These are phyloP conservation scores for Zygoascus biomembranicola DNA, from an alignment of 805 yeast genomes.

Conservation along the genomic window DNA sequence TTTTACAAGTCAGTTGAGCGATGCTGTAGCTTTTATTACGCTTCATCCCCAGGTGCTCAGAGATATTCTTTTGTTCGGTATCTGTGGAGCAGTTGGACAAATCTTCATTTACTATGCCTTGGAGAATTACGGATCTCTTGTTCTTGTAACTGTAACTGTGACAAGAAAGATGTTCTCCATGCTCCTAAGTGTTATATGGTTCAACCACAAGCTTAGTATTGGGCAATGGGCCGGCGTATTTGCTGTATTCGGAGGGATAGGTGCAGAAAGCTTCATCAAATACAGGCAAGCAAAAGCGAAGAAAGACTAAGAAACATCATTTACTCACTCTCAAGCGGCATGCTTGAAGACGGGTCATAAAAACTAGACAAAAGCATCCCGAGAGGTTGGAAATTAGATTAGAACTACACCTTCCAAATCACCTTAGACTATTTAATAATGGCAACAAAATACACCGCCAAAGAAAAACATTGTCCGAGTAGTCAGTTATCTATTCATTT, in stretches of 20 bases:
- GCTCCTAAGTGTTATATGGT: constrained; percentile 78
- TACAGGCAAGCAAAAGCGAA: constrained; percentile 5
- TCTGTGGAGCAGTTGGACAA: constrained; percentile 88
- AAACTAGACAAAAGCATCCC: no score
- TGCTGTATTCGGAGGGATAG: constrained; percentile 79
- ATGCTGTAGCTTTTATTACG: constrained; percentile 41
- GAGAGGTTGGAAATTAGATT: no score
- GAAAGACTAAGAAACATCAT: neutral
- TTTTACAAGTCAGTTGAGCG: constrained; percentile 42
- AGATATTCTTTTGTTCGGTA: constrained; percentile 59
- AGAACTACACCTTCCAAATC: no score
- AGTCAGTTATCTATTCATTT: neutral
- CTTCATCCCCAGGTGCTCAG: constrained; percentile 45
- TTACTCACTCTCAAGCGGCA: no score
- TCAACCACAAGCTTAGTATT: constrained; percentile 61
- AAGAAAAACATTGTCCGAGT: neutral
- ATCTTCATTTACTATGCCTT: constrained; percentile 83
- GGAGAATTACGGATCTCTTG: constrained; percentile 75
- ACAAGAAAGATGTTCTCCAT: constrained; percentile 95
- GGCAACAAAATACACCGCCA: no score
- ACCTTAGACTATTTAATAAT: no score
- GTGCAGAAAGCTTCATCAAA: constrained; percentile 62
- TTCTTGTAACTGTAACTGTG: constrained; percentile 86
- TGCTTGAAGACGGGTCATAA: no score
- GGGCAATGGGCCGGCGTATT: constrained; percentile 74